These are phyloP conservation scores for Craterostigma plantagineum DNA, from an alignment of 257 asterid species.

Conservation along the genomic window DNA sequence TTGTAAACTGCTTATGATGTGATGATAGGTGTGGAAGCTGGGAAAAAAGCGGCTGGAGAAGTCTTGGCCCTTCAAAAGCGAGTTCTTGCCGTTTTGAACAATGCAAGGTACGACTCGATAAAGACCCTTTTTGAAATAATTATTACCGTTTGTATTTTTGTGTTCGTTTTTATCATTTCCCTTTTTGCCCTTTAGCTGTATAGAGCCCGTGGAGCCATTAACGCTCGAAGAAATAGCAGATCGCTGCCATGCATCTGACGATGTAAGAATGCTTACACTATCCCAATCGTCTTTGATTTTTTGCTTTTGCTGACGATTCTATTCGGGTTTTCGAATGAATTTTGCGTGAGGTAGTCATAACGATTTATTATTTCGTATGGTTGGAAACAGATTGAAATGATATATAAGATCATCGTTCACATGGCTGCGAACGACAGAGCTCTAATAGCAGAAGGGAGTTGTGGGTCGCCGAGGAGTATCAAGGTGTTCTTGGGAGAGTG, in stretches of 20 bases:
- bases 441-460: constrained; percentile 84
- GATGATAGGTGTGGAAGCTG: constrained; percentile 90
- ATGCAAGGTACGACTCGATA: constrained; percentile 58
- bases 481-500: constrained; percentile 93
- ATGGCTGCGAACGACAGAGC: constrained; percentile 99
- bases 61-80: constrained; percentile 97
- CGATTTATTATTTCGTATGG: background rate
- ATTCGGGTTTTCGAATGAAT: too few relatives aligned
- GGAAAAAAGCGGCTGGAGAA: constrained; percentile 97
- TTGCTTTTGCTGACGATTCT: constrained; percentile 8
- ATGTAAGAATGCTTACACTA: constrained; percentile 33
- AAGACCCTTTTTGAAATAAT: constrained; percentile 5
- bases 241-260: constrained; percentile 61
- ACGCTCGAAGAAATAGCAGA: constrained; percentile 82
- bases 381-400: constrained; percentile 85
- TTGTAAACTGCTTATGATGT: constrained; percentile 8
- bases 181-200: constrained; percentile 37
- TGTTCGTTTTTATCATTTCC: background rate
- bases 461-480: constrained; percentile 88
- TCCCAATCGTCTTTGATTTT: background rate
- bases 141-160: background rate
- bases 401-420: constrained; percentile 80
- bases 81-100: constrained; percentile 75
- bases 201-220: constrained; percentile 83
- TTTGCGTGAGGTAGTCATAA: too few relatives aligned